These are phyloP conservation scores for Bryoglossum gracile DNA, from an alignment of 495 filamentous ascomycete species.

Conservation along the genomic window DNA sequence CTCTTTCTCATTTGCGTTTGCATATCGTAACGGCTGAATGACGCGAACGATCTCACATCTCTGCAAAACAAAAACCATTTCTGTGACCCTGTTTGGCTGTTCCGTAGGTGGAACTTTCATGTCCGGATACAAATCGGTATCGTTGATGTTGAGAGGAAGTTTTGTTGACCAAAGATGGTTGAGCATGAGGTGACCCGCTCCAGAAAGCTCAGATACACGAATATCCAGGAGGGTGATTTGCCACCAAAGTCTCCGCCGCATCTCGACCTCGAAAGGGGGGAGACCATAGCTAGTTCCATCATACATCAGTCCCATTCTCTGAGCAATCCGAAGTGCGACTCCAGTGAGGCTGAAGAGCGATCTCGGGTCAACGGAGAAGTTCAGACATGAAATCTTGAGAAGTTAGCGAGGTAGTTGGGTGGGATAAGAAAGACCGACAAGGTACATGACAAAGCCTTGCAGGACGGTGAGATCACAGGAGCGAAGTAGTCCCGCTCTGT, in stretches of 20 bases:
- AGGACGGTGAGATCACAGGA: conserved; percentile 48
- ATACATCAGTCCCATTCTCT: conserved; percentile 36
- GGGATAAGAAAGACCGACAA: conserved; percentile 26
- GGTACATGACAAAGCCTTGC: conserved; percentile 51
- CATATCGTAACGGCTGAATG: conserved; percentile 29
- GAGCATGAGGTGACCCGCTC: conserved; percentile 74
- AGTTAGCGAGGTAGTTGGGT: not conserved
- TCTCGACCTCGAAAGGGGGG: conserved; percentile 52
- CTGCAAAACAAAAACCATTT: conserved; percentile 52
- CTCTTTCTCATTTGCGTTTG: conserved; percentile 39
- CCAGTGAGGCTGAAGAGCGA: conserved; percentile 37
- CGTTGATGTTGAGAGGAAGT: conserved; percentile 34
- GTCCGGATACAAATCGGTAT: conserved; percentile 34
- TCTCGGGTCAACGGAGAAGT: conserved; percentile 30
- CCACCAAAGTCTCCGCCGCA: conserved; percentile 57
- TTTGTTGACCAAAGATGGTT: conserved; percentile 51
- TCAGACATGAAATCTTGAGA: conserved; percentile 15
- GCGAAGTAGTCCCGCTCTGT: conserved; percentile 38
- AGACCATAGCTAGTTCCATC: conserved; percentile 47
- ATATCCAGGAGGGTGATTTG: conserved; percentile 50
- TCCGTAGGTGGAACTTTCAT: conserved; percentile 35
- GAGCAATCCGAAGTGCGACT: conserved; percentile 38
- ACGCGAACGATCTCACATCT: conserved; percentile 41
- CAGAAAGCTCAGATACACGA: conserved; percentile 49
- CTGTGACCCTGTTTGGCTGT: conserved; percentile 39